Conservation (phyloP, 148 eudicot species). For the Nepenthes mirabilis region DNA sequence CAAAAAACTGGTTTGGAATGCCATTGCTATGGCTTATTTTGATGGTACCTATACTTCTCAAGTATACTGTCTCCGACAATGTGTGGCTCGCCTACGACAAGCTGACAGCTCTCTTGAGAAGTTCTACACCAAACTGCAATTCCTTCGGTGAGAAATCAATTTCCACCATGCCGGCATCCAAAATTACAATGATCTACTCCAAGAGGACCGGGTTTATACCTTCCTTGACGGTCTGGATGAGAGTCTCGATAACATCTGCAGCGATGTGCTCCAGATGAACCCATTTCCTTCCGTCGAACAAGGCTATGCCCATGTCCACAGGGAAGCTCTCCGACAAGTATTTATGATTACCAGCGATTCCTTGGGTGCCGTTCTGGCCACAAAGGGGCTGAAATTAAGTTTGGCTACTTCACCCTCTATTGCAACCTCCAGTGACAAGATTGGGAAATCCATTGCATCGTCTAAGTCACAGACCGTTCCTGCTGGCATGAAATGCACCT, state of each 20-base stretch:
- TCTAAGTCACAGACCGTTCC: not conserved
- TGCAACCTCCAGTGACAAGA: not conserved
- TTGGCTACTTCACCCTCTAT: not conserved
- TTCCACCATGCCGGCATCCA: not conserved
- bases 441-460: not conserved
- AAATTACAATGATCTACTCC: not conserved
- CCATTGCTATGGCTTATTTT: conserved; percentile 6
- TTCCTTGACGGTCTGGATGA: conserved; percentile 5
- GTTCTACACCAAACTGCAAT: conserved; percentile 1
- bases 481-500: no score
- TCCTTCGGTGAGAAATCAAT: not conserved
- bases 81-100: not conserved
- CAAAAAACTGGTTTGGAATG: conserved; percentile 5
- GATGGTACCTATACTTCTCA: conserved; percentile 7
- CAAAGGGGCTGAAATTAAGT: not conserved
- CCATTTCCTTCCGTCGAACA: conserved; percentile 7
- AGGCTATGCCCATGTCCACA: conserved; percentile 1
- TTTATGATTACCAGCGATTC: no score
- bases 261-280: conserved; percentile 1
- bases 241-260: conserved; percentile 4
- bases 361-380: no score
- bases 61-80: not conserved
- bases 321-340: not conserved
- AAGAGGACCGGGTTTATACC: conserved; percentile 6
- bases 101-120: not conserved